Conservation (phyloP, 805 yeast species). For the Pichia pseudocactophila region DNA sequence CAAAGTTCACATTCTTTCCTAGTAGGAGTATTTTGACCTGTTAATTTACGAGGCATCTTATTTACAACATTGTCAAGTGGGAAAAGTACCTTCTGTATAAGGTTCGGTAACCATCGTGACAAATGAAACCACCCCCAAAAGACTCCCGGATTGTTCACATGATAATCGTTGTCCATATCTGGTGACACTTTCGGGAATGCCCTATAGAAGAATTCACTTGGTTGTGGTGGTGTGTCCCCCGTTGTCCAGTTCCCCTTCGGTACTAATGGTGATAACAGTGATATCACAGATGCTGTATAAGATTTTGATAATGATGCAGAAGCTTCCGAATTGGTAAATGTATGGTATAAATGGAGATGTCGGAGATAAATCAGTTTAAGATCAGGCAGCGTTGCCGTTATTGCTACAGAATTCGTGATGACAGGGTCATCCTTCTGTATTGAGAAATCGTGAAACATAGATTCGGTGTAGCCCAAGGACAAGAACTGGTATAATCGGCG, state of each 20-base stretch:
- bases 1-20: constrained; percentile 25
- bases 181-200: constrained; percentile 8
- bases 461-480: neutral
- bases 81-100: constrained; percentile 8
- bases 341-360: constrained; percentile 1
- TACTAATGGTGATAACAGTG: constrained; percentile 6
- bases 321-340: neutral
- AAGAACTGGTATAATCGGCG: neutral
- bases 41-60: constrained; percentile 13
- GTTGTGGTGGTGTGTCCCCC: constrained; percentile 7
- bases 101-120: constrained; percentile 9
- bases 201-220: constrained; percentile 9
- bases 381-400: constrained; percentile 1
- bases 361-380: neutral
- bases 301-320: neutral
- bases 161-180: constrained; percentile 10
- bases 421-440: constrained; percentile 9
- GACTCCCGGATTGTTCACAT: constrained; percentile 7
- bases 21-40: constrained; percentile 26
- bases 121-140: constrained; percentile 11
- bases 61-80: constrained; percentile 5
- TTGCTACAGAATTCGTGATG: neutral
- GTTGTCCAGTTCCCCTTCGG: constrained; percentile 9
- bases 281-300: neutral
- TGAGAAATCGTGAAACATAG: constrained; percentile 9